A percentile compares a stretch with the other conserved stretches of the same genome.
Conservation (phyloP, 805 yeast species). For the Kodamaea jinghongensis region DNA sequence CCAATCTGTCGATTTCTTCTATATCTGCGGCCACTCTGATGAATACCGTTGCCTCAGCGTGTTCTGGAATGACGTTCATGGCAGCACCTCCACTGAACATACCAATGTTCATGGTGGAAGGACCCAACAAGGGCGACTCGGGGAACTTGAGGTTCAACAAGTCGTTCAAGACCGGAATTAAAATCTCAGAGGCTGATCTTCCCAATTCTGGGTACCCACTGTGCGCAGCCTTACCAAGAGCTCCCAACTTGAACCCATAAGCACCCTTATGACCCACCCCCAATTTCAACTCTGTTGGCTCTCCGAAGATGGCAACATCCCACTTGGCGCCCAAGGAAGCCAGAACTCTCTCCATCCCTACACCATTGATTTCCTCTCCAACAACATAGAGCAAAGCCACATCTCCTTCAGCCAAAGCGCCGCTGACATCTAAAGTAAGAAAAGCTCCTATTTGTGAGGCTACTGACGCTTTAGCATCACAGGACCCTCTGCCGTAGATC, state of each 20-base stretch:
- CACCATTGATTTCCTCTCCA: constrained; percentile 69
- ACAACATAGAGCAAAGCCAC: constrained; percentile 59
- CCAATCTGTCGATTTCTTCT: constrained; percentile 32
- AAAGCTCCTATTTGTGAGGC: constrained; percentile 60
- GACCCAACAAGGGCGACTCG: constrained; percentile 51
- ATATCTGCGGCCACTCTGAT: constrained; percentile 54
- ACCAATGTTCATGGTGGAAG: constrained; percentile 63
- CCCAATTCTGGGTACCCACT: constrained; percentile 73
- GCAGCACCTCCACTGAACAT: constrained; percentile 60
- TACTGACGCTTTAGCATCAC: constrained; percentile 71
- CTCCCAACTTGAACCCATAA: constrained; percentile 39
- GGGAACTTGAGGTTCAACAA: constrained; percentile 49
- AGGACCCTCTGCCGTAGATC: constrained; percentile 65
- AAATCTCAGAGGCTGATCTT: constrained; percentile 55
- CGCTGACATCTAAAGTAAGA: constrained; percentile 41
- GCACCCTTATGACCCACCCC: constrained; percentile 72
- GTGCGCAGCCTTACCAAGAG: constrained; percentile 60
- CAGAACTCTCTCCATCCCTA: constrained; percentile 55
- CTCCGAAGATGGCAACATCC: constrained; percentile 68
- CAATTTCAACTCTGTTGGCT: constrained; percentile 67
- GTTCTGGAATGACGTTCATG: constrained; percentile 61
- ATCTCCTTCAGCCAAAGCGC: constrained; percentile 50
- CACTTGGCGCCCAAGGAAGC: constrained; percentile 43
- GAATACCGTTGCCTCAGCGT: constrained; percentile 47
- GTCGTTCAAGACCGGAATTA: constrained; percentile 49